Evolutionary conservation across 169 alveolate genomes (phyloP), one percentile per base, ranked within the genome.

Genomic region (Babesia ovis): DNA sequence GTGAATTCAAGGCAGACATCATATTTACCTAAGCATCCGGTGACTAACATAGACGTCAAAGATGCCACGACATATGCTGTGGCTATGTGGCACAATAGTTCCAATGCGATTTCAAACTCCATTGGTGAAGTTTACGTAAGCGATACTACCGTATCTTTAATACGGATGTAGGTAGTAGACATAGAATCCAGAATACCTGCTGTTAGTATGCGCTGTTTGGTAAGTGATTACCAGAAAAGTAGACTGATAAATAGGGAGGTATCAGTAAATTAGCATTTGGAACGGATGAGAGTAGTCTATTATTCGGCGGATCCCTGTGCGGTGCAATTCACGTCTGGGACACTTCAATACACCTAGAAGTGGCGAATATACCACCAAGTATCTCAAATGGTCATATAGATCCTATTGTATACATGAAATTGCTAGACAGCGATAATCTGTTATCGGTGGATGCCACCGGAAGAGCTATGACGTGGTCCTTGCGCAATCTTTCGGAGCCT

Each of bases 251-350:
- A 27, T 29, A 60, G 70, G 54, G 54, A 11, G 70, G 57, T 20
- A 32, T 60, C 16, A 22, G 46, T 2, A 39, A 43, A 29, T 32
- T 60, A 45, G 46, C 42, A 0, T 60, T 60, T 55, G 45, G 50
- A 39, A 37, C 8, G 41, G 25, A 60, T 34, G 42, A 39, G 8
- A 23, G 42, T 45, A 3, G 6, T 14, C 23, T 60, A 22, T 29
- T 60, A 5, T 43, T 39, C 56, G 70, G 70, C 20, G 70, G 70
- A 3, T 39, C 70, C 29, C 31, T 41, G 27, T 11, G 55, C 56
- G 70, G 70, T 9, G 6, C 70, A 11, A 43, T 60, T 23, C 56
- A 60, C 27, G 56, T 25, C 3, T 60, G 70, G 70, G 70, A 60
- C 42, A 42, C 56, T 4, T 20, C 22, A 1, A n/a, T 41, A 3